A percentile compares a stretch with the other conserved stretches of the same genome.
Conservation (phyloP, 768 basidiomycete genomes). For the Mycena galericulata region DNA sequence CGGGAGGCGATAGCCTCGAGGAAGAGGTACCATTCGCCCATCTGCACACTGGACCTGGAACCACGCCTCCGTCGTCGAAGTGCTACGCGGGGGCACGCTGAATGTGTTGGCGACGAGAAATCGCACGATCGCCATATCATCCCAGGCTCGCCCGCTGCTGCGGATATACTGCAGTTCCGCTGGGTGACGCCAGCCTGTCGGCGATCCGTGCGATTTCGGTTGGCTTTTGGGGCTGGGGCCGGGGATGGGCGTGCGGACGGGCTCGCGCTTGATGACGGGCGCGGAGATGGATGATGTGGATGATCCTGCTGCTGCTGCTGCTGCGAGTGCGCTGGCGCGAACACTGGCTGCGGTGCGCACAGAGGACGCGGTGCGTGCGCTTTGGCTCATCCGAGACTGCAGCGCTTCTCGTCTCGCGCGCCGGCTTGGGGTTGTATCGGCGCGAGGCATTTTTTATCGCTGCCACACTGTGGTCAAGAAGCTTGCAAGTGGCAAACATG, state of each 20-base stretch:
- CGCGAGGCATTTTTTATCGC: constrained; percentile 20
- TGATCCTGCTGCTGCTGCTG: neutral
- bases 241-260: neutral
- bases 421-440: neutral
- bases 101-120: constrained; percentile 51
- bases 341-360: neutral
- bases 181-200: constrained; percentile 16
- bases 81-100: constrained; percentile 46
- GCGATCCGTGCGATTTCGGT: too few relatives aligned
- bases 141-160: constrained; percentile 18
- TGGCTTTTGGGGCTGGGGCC: neutral
- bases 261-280: constrained; percentile 11
- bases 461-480: too few relatives aligned
- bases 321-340: too few relatives aligned
- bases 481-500: too few relatives aligned
- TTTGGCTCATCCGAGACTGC: neutral
- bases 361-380: neutral
- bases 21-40: constrained; percentile 41
- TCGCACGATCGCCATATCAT: constrained; percentile 45
- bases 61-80: constrained; percentile 32
- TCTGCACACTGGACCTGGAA: constrained; percentile 29
- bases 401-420: constrained; percentile 11
- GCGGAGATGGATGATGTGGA: constrained; percentile 10
- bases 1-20: constrained; percentile 55
- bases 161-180: constrained; percentile 50